Evolutionary conservation across 257 asterid genomes (phyloP), one percentile per base, ranked within the genome.

Genomic region (Striga asiatica): DNA sequence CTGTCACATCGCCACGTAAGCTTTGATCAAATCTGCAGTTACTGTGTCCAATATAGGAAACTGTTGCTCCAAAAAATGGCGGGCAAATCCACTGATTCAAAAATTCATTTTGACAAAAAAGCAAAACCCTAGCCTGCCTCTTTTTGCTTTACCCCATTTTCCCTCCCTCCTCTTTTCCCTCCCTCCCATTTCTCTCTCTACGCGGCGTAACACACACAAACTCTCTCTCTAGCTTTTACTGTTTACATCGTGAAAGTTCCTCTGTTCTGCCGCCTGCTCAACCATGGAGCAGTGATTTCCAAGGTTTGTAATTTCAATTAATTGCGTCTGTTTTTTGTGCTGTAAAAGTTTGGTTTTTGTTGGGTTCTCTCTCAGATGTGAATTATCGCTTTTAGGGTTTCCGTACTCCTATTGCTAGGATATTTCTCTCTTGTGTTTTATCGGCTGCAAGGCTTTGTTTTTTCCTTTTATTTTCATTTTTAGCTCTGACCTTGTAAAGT

Each of bases 31-130:
- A n/a, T 19, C 19, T 68, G 55, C 73, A 59, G 68, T 65, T 58
- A 47, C 55, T 45, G 20, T 25, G 47, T 48, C 54, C 17, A 42
- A 39, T 22, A 65, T n/a, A 21, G 66, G 87, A 52, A 81, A 76
- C 81, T 70, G 85, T 69, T 77, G 66, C 69, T 55, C 63, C 41
- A 68, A 74, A 59, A 42, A 51, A 66, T 84, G 94, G 94, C 94
- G 94, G 94, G 94, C 83, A 75, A 69, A 41, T 56, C 56, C 54
- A 39, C 9, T 35, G 57, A 48, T 81, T 84, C 83, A 75, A 84
- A 84, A 55, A 34, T 10, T 1, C 61, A 32, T 46, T 58, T 41
- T 62, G 51, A 22, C 48, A 53, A 31, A 39, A 18, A 54, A 9
- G 2, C 54, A 52, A 76, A 81, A 70, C 84, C 86, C 86, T 74